phyloP scores from a whole-genome alignment of 192 early-diverging fungal species.

The Umbelopsis ramanniana region DNA sequence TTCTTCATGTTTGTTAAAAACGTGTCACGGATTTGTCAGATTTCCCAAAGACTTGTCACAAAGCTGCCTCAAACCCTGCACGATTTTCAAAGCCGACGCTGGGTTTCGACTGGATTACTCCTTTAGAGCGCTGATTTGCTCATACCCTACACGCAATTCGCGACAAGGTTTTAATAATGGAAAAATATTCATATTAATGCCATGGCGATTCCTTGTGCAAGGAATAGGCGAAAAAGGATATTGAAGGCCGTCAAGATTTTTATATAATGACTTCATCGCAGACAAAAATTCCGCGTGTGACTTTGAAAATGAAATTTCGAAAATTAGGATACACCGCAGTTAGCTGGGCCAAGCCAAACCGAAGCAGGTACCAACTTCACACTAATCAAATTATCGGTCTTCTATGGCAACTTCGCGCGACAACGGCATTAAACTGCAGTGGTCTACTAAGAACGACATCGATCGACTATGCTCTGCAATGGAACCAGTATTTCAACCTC shows the following conservation, averaged over 20 bases:
- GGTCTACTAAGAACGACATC: not conserved
- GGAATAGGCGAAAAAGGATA: too few species aligned
- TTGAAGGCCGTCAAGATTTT: too few species aligned
- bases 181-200: too few species aligned
- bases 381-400: not conserved
- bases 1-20: not conserved
- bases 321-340: too few species aligned
- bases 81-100: not conserved
- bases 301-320: too few species aligned
- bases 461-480: not conserved
- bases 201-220: too few species aligned
- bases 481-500: not conserved
- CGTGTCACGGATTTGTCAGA: constrained; percentile 24
- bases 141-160: too few species aligned
- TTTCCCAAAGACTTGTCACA: constrained; percentile 15
- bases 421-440: not conserved
- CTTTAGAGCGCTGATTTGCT: not conserved
- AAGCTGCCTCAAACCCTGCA: not conserved
- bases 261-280: too few species aligned
- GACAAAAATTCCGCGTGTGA: too few species aligned
- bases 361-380: not conserved
- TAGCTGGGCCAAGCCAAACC: too few species aligned
- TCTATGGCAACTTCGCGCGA: not conserved
- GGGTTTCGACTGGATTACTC: not conserved
- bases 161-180: too few species aligned